Evolutionary conservation across 257 asterid genomes (phyloP).

Genomic region (Hygrophila difformis): DNA sequence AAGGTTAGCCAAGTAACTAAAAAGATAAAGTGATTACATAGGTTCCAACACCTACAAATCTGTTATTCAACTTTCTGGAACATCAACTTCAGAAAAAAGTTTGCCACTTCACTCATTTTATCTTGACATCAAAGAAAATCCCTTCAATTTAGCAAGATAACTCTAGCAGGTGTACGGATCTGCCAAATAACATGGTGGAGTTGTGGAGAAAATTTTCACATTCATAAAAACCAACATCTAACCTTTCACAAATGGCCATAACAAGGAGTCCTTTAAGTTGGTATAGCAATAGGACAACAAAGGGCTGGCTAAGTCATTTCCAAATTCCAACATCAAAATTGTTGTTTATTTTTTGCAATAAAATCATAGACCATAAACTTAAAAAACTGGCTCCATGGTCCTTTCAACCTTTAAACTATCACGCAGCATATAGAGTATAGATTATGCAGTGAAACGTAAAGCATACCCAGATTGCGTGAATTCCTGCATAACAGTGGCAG

Average conservation of each 20-base stretch:
- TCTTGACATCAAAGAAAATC: not conserved
- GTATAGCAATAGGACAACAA: not conserved
- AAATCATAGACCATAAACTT: too few relatives aligned
- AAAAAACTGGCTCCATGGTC: not conserved
- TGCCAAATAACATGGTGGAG: not conserved
- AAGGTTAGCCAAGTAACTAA: not conserved
- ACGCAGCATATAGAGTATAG: not conserved
- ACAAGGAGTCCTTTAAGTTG: not conserved
- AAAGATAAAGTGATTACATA: too few relatives aligned
- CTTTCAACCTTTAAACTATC: not conserved
- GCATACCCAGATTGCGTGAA: conserved; percentile 98
- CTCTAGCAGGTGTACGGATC: not conserved
- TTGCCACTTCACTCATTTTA: not conserved
- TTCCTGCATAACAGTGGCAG: conserved; percentile 99
- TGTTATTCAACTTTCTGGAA: not conserved
- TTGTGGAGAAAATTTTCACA: not conserved
- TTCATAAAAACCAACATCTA: not conserved
- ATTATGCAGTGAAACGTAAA: not conserved
- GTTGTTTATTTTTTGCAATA: not conserved
- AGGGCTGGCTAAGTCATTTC: not conserved
- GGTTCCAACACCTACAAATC: not conserved
- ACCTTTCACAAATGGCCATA: not conserved
- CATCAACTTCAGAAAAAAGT: not conserved
- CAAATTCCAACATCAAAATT: not conserved
- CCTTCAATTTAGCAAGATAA: not conserved